Conservation (phyloP, 257 asterid species). For the Petunia axillaris region DNA sequence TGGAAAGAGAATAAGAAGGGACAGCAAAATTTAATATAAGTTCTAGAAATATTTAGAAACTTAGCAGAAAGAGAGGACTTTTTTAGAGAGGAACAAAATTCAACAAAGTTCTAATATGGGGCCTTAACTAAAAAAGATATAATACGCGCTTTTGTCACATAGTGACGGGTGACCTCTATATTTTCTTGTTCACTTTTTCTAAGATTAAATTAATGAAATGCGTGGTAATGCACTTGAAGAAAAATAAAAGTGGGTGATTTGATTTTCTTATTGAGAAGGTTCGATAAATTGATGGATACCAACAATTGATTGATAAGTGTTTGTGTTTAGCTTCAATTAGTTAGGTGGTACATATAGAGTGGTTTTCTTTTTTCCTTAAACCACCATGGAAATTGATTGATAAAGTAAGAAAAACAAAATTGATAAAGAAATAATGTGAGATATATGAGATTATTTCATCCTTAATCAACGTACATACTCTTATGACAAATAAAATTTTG, state of each 20-base stretch:
- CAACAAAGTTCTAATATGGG: not conserved
- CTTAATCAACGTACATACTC: too few species aligned
- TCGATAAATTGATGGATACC: slow-evolving; percentile 19
- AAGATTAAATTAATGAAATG: not conserved
- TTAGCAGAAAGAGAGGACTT: not conserved
- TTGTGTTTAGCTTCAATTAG: not conserved
- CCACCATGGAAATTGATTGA: too few species aligned
- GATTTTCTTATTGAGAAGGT: not conserved
- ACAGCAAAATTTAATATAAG: not conserved
- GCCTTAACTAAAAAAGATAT: not conserved
- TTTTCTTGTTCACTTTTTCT: not conserved
- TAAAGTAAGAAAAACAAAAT: too few species aligned
- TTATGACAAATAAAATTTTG: too few species aligned
- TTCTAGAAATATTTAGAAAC: slow-evolving; percentile 67
- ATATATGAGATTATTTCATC: too few species aligned
- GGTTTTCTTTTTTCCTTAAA: too few species aligned
- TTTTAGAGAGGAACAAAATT: not conserved
- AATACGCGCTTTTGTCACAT: slow-evolving; percentile 32
- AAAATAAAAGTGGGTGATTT: slow-evolving; percentile 6
- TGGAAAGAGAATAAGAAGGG: slow-evolving; percentile 41
- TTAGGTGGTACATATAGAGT: not conserved
- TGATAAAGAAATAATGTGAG: too few species aligned
- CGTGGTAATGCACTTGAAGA: not conserved
- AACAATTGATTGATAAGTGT: slow-evolving; percentile 19
- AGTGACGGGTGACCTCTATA: not conserved